A percentile compares a stretch with the other conserved stretches of the same genome.
phyloP scores from a whole-genome alignment of 805 yeast species.

The Candida nemodendra region DNA sequence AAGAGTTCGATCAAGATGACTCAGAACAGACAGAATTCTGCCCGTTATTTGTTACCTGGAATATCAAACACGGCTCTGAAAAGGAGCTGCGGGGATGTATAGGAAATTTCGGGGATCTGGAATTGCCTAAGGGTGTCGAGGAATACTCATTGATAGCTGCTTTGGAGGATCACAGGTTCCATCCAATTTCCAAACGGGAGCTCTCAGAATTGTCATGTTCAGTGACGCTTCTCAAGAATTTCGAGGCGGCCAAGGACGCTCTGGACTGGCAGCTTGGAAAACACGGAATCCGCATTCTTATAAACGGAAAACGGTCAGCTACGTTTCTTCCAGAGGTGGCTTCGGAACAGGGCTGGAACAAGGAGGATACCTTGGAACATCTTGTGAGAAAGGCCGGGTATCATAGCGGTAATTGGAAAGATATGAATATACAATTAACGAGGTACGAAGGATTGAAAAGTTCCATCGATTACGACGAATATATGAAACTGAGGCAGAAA shows the following conservation, averaged over 20 bases:
- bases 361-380: slow-evolving; percentile 65
- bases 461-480: slow-evolving; percentile 42
- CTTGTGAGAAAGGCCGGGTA: slow-evolving; percentile 73
- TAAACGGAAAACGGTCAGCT: slow-evolving; percentile 51
- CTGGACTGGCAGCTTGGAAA: slow-evolving; percentile 78
- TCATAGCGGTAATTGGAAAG: slow-evolving; percentile 22
- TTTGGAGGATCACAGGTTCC: slow-evolving; percentile 73
- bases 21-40: slow-evolving; percentile 24
- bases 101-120: slow-evolving; percentile 71
- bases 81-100: slow-evolving; percentile 80
- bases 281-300: slow-evolving; percentile 73
- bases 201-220: slow-evolving; percentile 49
- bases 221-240: slow-evolving; percentile 66
- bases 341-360: slow-evolving; percentile 79
- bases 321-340: slow-evolving; percentile 93
- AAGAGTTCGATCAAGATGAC: slow-evolving; percentile 10
- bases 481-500: slow-evolving; percentile 21
- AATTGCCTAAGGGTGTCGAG: slow-evolving; percentile 55
- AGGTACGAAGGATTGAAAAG: slow-evolving; percentile 58
- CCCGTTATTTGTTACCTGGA: slow-evolving; percentile 92
- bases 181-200: slow-evolving; percentile 59
- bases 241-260: slow-evolving; percentile 49
- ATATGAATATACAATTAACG: slow-evolving; percentile 43
- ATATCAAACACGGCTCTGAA: slow-evolving; percentile 32
- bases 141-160: slow-evolving; percentile 70